phyloP scores from a whole-genome alignment of 164 flowering plant genomes.

The Vitis rotundifolia region DNA sequence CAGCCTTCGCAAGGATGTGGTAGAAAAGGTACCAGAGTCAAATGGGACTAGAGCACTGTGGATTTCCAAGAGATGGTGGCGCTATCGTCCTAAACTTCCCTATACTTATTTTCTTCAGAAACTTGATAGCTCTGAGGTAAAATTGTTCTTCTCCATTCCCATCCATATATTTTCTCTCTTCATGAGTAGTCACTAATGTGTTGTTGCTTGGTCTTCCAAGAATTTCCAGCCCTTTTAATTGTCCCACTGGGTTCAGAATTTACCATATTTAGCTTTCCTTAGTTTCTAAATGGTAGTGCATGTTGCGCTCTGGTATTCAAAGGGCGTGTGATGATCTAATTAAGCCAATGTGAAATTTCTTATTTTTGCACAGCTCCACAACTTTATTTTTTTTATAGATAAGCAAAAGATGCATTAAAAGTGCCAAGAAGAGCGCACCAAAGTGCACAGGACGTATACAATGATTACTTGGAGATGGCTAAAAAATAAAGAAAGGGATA shows the following conservation, averaged over 20 bases:
- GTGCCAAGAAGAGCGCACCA: too few relatives aligned
- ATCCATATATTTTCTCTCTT: background rate
- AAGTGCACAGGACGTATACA: too few relatives aligned
- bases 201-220: background rate
- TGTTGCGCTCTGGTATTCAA: background rate
- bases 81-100: conserved; percentile 95
- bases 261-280: background rate
- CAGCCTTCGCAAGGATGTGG: conserved; percentile 83
- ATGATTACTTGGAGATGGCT: too few relatives aligned
- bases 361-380: too few relatives aligned
- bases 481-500: too few relatives aligned
- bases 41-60: conserved; percentile 78
- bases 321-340: too few relatives aligned
- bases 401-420: too few relatives aligned
- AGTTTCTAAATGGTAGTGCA: background rate
- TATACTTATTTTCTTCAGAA: conserved; percentile 92
- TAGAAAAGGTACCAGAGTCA: conserved; percentile 48
- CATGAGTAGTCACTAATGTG: background rate
- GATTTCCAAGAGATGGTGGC: conserved; percentile 99
- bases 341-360: too few relatives aligned
- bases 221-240: background rate
- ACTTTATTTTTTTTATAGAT: too few relatives aligned
- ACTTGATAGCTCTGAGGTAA: conserved; percentile 89
- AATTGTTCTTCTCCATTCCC: background rate
- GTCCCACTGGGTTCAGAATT: background rate